Base-by-base conservation (phyloP, 2,329 filamentous ascomycete genomes). In the Trichoderma atroviride region DNA sequence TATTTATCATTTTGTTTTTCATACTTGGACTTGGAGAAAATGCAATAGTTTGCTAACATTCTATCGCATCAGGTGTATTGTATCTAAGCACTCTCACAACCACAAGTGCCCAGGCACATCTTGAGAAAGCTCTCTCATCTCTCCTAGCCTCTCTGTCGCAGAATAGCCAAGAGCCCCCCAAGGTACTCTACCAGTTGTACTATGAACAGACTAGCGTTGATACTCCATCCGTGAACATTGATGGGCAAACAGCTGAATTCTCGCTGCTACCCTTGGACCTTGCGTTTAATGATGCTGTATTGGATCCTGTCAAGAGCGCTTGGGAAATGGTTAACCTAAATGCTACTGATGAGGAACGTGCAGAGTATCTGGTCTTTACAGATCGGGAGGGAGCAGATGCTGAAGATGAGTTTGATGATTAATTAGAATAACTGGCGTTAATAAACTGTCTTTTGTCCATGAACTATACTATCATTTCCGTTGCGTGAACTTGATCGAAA, bases 341-440 rank as follows among this genome's bases (percentile, higher is more conserved):
- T 1, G 83, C 85, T 5, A 81, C 78, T 1, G 81, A 81, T 22
- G 82, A 83, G 22, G 81, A 82, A 22, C 78, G 75, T 6, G 74
- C 72, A 11, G 79, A 86, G 56, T 97, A 96, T 75, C 89, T 97
- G 87, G 83, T 86, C 24, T 97, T 97, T 77, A 87, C 90, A 60
- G 92, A 96, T 70, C 86, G 93, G 29, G 90, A 94, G 76, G 85
- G 84, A 16, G 82, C 82, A 33, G 82, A 80, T 70, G 86, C 86
- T 68, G 86, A 88, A 47, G 85, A 87, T 67, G 78, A 83, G 60
- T 86, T 86, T 71, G 82, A 87, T 63, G 68, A 35, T 43, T 81
- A 71, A 76, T 75, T 59, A 58, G 22, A 70, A 66, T 40, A 24
- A 37, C 22, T 57, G 19, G 52, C 16, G 33, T 57, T 4, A 55